These are phyloP conservation scores for Drosera spatulata DNA, from an alignment of 179 eudicot species.

Conservation along the genomic window DNA sequence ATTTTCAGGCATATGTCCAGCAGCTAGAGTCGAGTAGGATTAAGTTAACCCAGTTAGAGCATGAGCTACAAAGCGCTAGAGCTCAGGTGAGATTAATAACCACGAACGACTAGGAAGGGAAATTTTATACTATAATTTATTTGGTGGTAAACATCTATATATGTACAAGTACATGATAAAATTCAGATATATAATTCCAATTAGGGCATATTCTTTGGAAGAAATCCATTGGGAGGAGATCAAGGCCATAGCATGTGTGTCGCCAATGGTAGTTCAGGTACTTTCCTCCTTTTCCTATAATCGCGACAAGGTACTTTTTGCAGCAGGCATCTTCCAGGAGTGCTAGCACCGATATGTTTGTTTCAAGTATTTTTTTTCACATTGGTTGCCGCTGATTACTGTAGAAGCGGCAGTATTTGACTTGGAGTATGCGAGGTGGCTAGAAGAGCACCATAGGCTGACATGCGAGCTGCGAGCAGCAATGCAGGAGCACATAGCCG, in stretches of 20 bases:
- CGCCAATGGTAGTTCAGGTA: constrained; percentile 69
- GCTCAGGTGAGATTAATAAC: constrained; percentile 63
- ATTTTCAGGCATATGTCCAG: constrained; percentile 90
- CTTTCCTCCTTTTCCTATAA: not conserved
- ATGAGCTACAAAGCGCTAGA: constrained; percentile 82
- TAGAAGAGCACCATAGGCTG: constrained; percentile 75
- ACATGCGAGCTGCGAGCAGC: constrained; percentile 80
- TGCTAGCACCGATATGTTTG: too few relatives aligned
- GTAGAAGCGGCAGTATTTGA: constrained; percentile 75
- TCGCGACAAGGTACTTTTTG: too few relatives aligned
- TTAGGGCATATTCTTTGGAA: constrained; percentile 70
- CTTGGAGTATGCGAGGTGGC: constrained; percentile 88
- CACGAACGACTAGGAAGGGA: too few relatives aligned
- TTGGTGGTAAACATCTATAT: too few relatives aligned
- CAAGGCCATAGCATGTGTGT: constrained; percentile 50
- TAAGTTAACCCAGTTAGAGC: constrained; percentile 82
- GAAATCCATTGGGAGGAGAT: constrained; percentile 39
- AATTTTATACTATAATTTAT: too few relatives aligned
- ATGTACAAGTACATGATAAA: too few relatives aligned
- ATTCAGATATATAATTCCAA: not conserved
- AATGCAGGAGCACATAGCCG: constrained; percentile 74
- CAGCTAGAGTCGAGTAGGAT: constrained; percentile 96
- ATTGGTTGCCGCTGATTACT: not conserved
- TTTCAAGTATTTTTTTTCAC: too few relatives aligned
- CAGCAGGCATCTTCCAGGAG: too few relatives aligned